Evolutionary conservation across 2,329 filamentous ascomycete genomes (phyloP).

Genomic region (Magnaporthiopsis incrustans): DNA sequence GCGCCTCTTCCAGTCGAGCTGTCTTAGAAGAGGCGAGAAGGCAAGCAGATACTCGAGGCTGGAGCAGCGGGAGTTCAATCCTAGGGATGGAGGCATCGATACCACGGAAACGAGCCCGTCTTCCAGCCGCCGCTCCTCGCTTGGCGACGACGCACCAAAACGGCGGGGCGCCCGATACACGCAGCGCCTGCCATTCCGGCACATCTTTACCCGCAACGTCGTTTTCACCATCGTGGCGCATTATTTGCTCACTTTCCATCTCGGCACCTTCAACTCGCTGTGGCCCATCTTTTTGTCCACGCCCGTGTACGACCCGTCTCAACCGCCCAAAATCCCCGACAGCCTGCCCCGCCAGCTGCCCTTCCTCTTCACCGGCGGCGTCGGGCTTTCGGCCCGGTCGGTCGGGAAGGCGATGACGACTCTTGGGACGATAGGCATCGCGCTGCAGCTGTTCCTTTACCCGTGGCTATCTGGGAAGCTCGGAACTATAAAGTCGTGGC

Average conservation of each 20-base stretch:
- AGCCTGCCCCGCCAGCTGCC: conserved; percentile 33
- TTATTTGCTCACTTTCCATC: conserved; percentile 63
- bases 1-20: conserved; percentile 17
- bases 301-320: conserved; percentile 44
- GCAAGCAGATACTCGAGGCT: conserved; percentile 25
- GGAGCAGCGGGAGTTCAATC: conserved; percentile 13
- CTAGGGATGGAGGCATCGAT: conserved; percentile 18
- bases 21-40: conserved; percentile 13
- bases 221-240: conserved; percentile 51
- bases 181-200: conserved; percentile 40
- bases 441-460: conserved; percentile 64
- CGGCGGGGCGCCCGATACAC: conserved; percentile 30
- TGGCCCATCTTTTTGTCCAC: conserved; percentile 73
- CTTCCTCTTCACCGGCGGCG: conserved; percentile 63
- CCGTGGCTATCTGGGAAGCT: conserved; percentile 57
- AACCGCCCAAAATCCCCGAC: conserved; percentile 20
- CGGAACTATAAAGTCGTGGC: conserved; percentile 61
- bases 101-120: conserved; percentile 22
- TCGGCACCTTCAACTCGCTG: conserved; percentile 68
- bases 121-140: conserved; percentile 3
- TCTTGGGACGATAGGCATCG: conserved; percentile 67
- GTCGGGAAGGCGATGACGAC: conserved; percentile 75
- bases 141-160: background rate
- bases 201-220: conserved; percentile 49
- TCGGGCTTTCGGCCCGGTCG: conserved; percentile 62